phyloP scores from a whole-genome alignment of 176 grass and related monocot genomes.

The Luzula sylvatica region DNA sequence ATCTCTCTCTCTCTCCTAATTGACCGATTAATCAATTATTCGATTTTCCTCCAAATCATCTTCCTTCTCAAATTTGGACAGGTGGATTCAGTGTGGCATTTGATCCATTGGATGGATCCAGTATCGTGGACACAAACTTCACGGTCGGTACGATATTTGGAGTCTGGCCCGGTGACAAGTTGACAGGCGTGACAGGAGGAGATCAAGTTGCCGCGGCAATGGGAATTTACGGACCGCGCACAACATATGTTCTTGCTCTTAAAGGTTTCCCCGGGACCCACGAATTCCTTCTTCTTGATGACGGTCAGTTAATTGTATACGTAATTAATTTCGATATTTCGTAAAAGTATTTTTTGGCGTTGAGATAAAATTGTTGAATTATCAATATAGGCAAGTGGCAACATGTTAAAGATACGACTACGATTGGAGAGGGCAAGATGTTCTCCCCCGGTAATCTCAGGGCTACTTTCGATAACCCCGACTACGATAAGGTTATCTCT shows the following conservation, averaged over 20 bases:
- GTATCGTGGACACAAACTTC: slow-evolving; percentile 96
- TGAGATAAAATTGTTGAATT: neutral
- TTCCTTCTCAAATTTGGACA: slow-evolving; percentile 10
- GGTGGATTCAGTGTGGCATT: slow-evolving; percentile 95
- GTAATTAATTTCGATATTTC: neutral
- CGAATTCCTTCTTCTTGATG: slow-evolving; percentile 90
- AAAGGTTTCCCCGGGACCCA: slow-evolving; percentile 91
- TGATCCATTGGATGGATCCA: slow-evolving; percentile 89
- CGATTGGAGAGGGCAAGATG: slow-evolving; percentile 87
- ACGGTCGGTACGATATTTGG: slow-evolving; percentile 97
- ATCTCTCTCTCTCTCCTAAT: neutral
- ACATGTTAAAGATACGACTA: slow-evolving; percentile 90
- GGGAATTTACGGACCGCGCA: slow-evolving; percentile 97
- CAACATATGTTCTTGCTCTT: slow-evolving; percentile 74
- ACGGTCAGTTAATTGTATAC: slow-evolving; percentile 26
- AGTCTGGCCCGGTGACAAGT: slow-evolving; percentile 91
- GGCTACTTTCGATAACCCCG: slow-evolving; percentile 84
- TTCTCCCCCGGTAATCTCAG: slow-evolving; percentile 95
- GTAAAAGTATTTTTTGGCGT: neutral
- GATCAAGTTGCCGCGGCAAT: slow-evolving; percentile 85
- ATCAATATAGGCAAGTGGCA: slow-evolving; percentile 83
- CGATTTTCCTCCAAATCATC: neutral
- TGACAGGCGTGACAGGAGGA: slow-evolving; percentile 63
- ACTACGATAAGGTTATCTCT: slow-evolving; percentile 55
- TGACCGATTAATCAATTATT: slow-evolving; percentile 2